phyloP scores from a whole-genome alignment of 306 rosid species.

The Ormosia semicastrata region DNA sequence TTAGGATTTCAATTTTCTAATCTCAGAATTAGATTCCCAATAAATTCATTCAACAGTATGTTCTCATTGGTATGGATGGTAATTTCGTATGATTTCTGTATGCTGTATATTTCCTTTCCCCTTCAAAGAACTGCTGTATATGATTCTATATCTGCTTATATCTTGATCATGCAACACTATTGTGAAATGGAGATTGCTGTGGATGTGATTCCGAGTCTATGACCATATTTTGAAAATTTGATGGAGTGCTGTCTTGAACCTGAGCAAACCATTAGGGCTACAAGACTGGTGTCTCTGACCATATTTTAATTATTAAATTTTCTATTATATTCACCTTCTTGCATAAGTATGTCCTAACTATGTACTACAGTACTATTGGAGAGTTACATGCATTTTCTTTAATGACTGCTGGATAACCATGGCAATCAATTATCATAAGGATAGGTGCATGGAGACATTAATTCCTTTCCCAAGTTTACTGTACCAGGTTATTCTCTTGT shows the following conservation, averaged over 20 bases:
- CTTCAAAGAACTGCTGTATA: background rate
- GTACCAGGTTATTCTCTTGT: background rate
- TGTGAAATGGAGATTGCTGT: background rate
- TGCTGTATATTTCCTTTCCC: background rate
- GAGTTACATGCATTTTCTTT: background rate
- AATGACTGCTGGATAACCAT: background rate
- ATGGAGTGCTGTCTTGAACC: too few species aligned
- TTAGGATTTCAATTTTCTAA: too few species aligned
- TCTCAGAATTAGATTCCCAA: too few species aligned
- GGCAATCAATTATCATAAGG: background rate
- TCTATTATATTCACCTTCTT: background rate
- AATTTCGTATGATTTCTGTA: background rate
- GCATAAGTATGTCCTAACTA: background rate
- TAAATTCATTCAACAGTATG: background rate
- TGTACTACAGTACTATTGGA: background rate
- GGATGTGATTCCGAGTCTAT: background rate
- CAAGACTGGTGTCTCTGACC: too few species aligned
- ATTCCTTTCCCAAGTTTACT: background rate
- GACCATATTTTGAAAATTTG: background rate
- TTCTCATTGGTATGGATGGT: background rate
- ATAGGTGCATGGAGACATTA: background rate
- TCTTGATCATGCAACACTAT: constrained; percentile 4
- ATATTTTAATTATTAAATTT: background rate
- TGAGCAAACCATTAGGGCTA: too few species aligned
- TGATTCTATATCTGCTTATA: constrained; percentile 1